A percentile compares a stretch with the other conserved stretches of the same genome.
phyloP scores from a whole-genome alignment of 345 rosid genomes.

The Eucalyptus urophylla region DNA sequence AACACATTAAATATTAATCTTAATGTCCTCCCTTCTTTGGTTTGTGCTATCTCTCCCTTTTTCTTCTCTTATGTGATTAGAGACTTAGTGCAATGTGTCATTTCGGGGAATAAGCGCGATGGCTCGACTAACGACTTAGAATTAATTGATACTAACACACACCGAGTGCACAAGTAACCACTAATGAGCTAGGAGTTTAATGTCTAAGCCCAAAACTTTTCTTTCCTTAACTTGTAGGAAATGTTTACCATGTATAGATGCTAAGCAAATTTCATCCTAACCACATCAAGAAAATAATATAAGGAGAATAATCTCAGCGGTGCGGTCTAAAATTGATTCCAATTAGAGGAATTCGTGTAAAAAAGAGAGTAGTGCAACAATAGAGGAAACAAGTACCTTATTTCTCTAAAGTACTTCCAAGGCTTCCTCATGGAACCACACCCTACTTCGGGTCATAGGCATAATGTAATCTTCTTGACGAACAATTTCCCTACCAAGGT shows the following conservation, averaged over 20 bases:
- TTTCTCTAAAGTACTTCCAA: not conserved
- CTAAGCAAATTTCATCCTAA: not conserved
- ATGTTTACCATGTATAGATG: not conserved
- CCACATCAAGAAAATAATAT: not conserved
- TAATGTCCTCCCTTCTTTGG: not conserved
- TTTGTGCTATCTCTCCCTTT: not conserved
- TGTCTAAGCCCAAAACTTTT: not conserved
- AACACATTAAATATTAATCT: not conserved
- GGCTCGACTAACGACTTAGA: not conserved
- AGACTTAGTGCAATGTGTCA: not conserved
- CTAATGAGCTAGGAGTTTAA: not conserved
- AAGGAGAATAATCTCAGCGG: not conserved
- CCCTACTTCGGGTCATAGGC: constrained; percentile 1
- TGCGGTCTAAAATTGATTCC: not conserved
- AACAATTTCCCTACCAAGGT: constrained; percentile 6
- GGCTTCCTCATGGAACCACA: constrained; percentile 6
- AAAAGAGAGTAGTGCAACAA: not conserved
- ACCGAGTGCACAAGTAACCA: not conserved
- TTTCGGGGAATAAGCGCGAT: not conserved
- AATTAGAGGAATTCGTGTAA: not conserved
- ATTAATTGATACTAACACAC: not conserved
- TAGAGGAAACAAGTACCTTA: not conserved
- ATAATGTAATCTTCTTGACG: not conserved
- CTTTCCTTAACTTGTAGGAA: not conserved
- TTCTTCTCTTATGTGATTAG: not conserved